phyloP scores from a whole-genome alignment of 2,329 filamentous ascomycete species.

The Hypoxylon sp. region DNA sequence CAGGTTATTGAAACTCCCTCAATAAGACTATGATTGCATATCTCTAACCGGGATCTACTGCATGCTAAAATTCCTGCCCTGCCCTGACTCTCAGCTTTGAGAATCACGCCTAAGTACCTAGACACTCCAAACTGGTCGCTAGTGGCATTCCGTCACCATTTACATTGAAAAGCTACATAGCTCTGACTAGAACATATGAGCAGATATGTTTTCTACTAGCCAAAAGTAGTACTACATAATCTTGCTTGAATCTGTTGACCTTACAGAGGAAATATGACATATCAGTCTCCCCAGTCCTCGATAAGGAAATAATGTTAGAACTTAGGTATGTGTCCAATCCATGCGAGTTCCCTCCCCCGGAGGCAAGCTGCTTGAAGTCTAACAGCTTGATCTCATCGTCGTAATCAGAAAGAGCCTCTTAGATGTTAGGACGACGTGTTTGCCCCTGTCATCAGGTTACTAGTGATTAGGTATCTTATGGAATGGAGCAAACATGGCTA shows the following conservation, averaged over 20 bases:
- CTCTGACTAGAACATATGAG: conserved; percentile 23
- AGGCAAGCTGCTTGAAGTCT: conserved; percentile 51
- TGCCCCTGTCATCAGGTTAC: conserved; percentile 33
- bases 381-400: conserved; percentile 25
- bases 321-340: conserved; percentile 41
- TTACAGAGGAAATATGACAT: conserved; percentile 47
- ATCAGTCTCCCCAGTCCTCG: conserved; percentile 40
- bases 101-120: background rate
- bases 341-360: conserved; percentile 47
- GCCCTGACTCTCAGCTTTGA: conserved; percentile 18
- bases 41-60: background rate
- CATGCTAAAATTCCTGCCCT: background rate
- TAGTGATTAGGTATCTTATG: conserved; percentile 17
- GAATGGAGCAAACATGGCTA: conserved; percentile 36
- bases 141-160: background rate
- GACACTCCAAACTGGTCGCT: background rate
- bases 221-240: conserved; percentile 30
- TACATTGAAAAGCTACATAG: background rate
- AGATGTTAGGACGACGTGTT: conserved; percentile 33
- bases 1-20: conserved; percentile 6
- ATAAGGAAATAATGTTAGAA: conserved; percentile 27
- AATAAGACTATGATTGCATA: background rate
- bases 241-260: conserved; percentile 21
- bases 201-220: conserved; percentile 5
- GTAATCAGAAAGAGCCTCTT: conserved; percentile 12